Percentiles rank a stretch among this genome's conserved stretches.
Evolutionary conservation across 2,329 filamentous ascomycete species (phyloP).

Genomic region (Alternaria tenuissima): DNA sequence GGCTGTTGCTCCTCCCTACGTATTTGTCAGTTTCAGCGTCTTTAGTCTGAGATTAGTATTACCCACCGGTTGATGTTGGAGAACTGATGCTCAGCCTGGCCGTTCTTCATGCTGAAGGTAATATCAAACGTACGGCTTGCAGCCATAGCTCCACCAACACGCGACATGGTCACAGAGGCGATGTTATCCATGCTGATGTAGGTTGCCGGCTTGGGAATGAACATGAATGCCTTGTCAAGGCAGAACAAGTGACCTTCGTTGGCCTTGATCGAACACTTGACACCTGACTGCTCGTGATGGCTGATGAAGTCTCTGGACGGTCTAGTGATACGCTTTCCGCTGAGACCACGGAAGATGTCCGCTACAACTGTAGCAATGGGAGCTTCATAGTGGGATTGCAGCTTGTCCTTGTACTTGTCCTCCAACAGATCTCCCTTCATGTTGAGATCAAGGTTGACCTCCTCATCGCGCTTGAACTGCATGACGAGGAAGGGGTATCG

Average conservation of each 20-base stretch:
- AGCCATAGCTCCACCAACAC: slow-evolving; percentile 91
- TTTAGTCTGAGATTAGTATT: not conserved
- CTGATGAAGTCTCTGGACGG: slow-evolving; percentile 94
- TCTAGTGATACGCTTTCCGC: slow-evolving; percentile 92
- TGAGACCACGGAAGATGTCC: slow-evolving; percentile 92
- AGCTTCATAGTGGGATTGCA: slow-evolving; percentile 84
- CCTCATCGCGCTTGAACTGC: slow-evolving; percentile 98
- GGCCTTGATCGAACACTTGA: slow-evolving; percentile 99
- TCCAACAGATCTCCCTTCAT: slow-evolving; percentile 90
- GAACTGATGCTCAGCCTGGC: slow-evolving; percentile 90
- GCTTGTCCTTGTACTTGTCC: slow-evolving; percentile 86
- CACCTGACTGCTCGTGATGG: slow-evolving; percentile 91
- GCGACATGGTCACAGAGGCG: slow-evolving; percentile 90
- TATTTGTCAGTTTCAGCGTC: slow-evolving; percentile 36
- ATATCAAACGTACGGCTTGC: slow-evolving; percentile 97
- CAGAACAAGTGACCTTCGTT: slow-evolving; percentile 98
- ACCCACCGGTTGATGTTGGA: slow-evolving; percentile 92
- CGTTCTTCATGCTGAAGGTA: slow-evolving; percentile 86
- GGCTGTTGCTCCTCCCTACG: slow-evolving; percentile 86
- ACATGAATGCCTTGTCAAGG: slow-evolving; percentile 98
- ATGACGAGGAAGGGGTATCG: slow-evolving; percentile 98
- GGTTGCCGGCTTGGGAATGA: slow-evolving; percentile 96
- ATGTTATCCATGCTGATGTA: slow-evolving; percentile 97
- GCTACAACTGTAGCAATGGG: slow-evolving; percentile 93
- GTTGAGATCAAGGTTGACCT: slow-evolving; percentile 95